phyloP scores from a whole-genome alignment of 257 asterid species.

The Solanum rostratum region DNA sequence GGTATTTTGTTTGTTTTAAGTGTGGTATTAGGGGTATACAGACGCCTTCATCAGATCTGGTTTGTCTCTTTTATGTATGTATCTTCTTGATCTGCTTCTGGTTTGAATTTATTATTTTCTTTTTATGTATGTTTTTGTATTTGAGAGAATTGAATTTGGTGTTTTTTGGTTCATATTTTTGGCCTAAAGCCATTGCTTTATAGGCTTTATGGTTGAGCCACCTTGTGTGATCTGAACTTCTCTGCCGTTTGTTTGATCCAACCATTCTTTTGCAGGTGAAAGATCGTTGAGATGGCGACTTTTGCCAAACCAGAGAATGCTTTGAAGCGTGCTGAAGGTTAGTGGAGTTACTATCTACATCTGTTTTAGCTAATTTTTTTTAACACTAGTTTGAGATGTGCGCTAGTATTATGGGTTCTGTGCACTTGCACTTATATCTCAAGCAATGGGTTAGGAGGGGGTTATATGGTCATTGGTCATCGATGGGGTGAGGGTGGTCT shows the following conservation, averaged over 20 bases:
- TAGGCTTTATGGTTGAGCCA: too few relatives aligned
- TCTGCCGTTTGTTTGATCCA: background rate
- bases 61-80: too few relatives aligned
- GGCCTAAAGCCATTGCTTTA: too few relatives aligned
- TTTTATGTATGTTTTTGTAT: too few relatives aligned
- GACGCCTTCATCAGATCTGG: too few relatives aligned
- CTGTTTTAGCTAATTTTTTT: background rate
- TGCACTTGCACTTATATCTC: background rate
- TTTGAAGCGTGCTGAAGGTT: conserved; percentile 49
- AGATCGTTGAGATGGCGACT: conserved; percentile 19
- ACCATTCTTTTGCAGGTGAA: background rate
- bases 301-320: conserved; percentile 47
- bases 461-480: background rate
- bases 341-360: background rate
- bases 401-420: background rate
- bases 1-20: too few relatives aligned
- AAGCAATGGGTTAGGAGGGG: background rate
- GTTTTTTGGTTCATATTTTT: too few relatives aligned
- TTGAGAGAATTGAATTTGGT: too few relatives aligned
- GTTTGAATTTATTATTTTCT: too few relatives aligned
- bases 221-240: background rate
- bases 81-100: too few relatives aligned
- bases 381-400: background rate
- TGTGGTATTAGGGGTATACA: too few relatives aligned
- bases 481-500: background rate